Evolutionary conservation across 768 basidiomycete species (phyloP).

Genomic region (Termitomyces sp.): DNA sequence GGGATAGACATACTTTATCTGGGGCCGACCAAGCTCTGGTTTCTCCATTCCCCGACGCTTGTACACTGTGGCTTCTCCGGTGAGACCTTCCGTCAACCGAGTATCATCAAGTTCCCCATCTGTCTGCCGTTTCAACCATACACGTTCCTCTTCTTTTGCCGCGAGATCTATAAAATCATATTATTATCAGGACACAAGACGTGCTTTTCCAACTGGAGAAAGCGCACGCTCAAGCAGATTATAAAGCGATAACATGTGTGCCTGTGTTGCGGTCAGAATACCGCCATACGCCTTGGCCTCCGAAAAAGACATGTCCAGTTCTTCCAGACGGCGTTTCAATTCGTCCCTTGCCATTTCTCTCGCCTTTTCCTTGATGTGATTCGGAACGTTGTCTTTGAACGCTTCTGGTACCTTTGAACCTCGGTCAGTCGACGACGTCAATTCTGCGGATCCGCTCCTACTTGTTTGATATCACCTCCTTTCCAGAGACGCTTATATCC

Average conservation of each 20-base stretch:
- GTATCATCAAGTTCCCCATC: conserved; percentile 68
- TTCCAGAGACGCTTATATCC: conserved; percentile 63
- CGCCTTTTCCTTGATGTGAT: conserved; percentile 55
- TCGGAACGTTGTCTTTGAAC: conserved; percentile 53
- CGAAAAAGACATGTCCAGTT: conserved; percentile 50
- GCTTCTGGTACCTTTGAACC: conserved; percentile 38
- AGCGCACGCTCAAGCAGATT: conserved; percentile 60
- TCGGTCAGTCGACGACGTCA: neutral
- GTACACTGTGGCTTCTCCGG: conserved; percentile 65
- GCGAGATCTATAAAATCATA: conserved; percentile 41
- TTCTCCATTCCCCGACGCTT: conserved; percentile 67
- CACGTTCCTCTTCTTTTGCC: conserved; percentile 62
- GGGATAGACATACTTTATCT: conserved; percentile 46
- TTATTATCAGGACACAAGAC: neutral
- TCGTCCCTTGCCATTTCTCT: conserved; percentile 64
- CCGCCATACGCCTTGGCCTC: conserved; percentile 54
- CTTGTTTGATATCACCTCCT: conserved; percentile 60
- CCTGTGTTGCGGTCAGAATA: conserved; percentile 47
- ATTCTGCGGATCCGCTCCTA: conserved; percentile 9
- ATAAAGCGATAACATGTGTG: conserved; percentile 53
- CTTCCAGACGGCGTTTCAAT: conserved; percentile 52
- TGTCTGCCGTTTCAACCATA: conserved; percentile 67
- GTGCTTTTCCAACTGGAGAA: neutral
- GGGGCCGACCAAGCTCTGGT: conserved; percentile 60
- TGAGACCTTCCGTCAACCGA: conserved; percentile 59